These are phyloP conservation scores for Phytophthora vignae DNA, from an alignment of 352 stramenopile species.

Conservation along the genomic window DNA sequence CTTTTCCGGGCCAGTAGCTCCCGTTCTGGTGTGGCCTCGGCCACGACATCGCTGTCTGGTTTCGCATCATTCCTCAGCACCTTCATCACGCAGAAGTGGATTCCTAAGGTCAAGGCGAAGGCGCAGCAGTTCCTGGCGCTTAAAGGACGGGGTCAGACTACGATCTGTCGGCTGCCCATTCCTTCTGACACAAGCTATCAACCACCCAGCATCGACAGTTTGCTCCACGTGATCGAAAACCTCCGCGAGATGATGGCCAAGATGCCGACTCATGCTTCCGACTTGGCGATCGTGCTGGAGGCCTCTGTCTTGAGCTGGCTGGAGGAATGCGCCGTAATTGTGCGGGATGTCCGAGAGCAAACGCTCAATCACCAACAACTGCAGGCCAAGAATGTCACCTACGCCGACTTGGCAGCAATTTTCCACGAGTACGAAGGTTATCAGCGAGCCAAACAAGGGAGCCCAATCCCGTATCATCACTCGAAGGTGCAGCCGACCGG, in stretches of 20 bases:
- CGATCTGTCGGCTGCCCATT: slow-evolving; percentile 58
- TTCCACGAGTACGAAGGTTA: slow-evolving; percentile 83
- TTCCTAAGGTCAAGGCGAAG: slow-evolving; percentile 77
- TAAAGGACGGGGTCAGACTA: slow-evolving; percentile 58
- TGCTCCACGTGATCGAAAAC: slow-evolving; percentile 75
- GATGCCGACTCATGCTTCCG: slow-evolving; percentile 68
- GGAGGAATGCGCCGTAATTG: slow-evolving; percentile 74
- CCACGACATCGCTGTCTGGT: slow-evolving; percentile 30
- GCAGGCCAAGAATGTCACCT: slow-evolving; percentile 57
- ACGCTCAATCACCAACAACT: slow-evolving; percentile 77
- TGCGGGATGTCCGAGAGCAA: slow-evolving; percentile 79
- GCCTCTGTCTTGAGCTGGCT: slow-evolving; percentile 72
- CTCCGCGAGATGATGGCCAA: slow-evolving; percentile 75
- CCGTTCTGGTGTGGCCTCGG: slow-evolving; percentile 11
- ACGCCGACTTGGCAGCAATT: slow-evolving; percentile 59
- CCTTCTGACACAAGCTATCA: slow-evolving; percentile 82
- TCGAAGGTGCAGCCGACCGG: slow-evolving; percentile 45
- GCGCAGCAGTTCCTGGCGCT: slow-evolving; percentile 70
- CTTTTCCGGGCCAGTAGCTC: slow-evolving; percentile 40
- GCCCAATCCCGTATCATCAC: slow-evolving; percentile 63
- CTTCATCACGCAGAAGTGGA: slow-evolving; percentile 80
- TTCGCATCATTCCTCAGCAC: slow-evolving; percentile 68
- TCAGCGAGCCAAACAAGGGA: slow-evolving; percentile 58
- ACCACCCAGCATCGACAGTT: slow-evolving; percentile 76
- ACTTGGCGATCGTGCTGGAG: slow-evolving; percentile 74